Evolutionary conservation across 2,329 filamentous ascomycete genomes (phyloP), one percentile per base, ranked within the genome.

Genomic region (Rhynchosporium agropyri): DNA sequence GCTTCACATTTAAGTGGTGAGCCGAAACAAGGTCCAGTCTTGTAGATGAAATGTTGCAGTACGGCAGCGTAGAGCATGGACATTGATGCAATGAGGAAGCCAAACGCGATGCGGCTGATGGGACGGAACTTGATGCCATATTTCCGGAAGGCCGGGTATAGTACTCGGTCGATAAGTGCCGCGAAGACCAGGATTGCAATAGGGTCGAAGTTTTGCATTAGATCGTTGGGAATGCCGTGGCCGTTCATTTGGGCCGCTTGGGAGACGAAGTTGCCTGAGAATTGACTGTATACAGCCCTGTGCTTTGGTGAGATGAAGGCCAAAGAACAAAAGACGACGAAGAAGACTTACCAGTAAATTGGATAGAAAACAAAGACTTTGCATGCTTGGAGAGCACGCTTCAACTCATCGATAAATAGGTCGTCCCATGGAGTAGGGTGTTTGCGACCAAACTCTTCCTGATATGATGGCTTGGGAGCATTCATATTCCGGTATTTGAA

Each of bases 381-480:
- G 78, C 88, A 90, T 62, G 87, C 88, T 70, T 69, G 78, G 76
- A 72, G 80, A 75, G 62, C 79, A 71, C 87, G 85, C 60, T 79
- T 79, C 13, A 88, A 81, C 68, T 90, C 86, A 69, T 85, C 84
- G 57, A 91, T 86, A 88, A 89, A 93, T 57, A 84, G 85, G 69
- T 94, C 90, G 63, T 67, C 49, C 67, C 65, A 71, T 29, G 63
- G 60, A 43, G 58, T 57, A 20, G n/a, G 2, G 40, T 40, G 20
- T 9, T 28, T 58, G 29, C 43, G 40, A 4, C 79, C 77, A 63
- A 83, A 77, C 63, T 80, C 83, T 20, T 79, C 80, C 61, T 87
- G 85, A 79, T 84, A 87, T 4, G 82, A 84, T 3, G 87, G 87
- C 77, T 90, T 91, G 1, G 68, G 48, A 5, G 84, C 87, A 59